Percentiles rank a stretch among this genome's conserved stretches.
These are phyloP conservation scores for Aureobasidium pullulans DNA, from an alignment of 2,329 filamentous ascomycete species.

Conservation along the genomic window DNA sequence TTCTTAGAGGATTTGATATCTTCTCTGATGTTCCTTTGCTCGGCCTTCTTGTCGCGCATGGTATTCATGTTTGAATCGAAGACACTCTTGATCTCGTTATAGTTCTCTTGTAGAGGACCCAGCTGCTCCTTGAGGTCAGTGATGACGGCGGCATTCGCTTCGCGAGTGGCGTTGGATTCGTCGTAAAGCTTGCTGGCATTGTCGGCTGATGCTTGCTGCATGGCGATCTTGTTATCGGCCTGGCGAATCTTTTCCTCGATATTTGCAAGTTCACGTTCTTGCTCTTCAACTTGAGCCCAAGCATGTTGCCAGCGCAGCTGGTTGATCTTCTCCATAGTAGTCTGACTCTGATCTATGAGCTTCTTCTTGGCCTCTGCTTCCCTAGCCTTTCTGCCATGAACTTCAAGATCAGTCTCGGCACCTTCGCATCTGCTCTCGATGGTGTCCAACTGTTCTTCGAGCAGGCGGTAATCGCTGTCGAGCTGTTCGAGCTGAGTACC, in stretches of 20 bases:
- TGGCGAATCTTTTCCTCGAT: slow-evolving; percentile 24
- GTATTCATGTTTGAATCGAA: slow-evolving; percentile 34
- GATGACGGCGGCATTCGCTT: slow-evolving; percentile 30
- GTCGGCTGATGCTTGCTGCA: slow-evolving; percentile 39
- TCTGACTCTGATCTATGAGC: slow-evolving; percentile 57
- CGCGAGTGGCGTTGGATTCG: slow-evolving; percentile 33
- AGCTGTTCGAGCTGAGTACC: slow-evolving; percentile 90
- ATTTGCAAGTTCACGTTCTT: slow-evolving; percentile 47
- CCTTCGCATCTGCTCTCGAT: slow-evolving; percentile 57
- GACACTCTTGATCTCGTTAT: slow-evolving; percentile 43
- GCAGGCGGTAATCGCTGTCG: slow-evolving; percentile 80
- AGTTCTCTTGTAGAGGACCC: slow-evolving; percentile 40
- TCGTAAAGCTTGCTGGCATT: slow-evolving; percentile 36
- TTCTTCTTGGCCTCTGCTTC: slow-evolving; percentile 59
- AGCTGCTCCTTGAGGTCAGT: slow-evolving; percentile 30
- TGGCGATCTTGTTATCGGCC: slow-evolving; percentile 42
- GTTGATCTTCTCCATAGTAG: slow-evolving; percentile 54
- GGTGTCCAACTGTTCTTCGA: slow-evolving; percentile 70
- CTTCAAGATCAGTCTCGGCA: slow-evolving; percentile 55
- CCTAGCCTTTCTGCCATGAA: slow-evolving; percentile 51
- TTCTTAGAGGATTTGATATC: slow-evolving; percentile 48
- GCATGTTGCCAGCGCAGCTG: slow-evolving; percentile 60
- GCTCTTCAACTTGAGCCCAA: slow-evolving; percentile 80
- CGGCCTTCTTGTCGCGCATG: slow-evolving; percentile 28
- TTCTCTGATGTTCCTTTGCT: slow-evolving; percentile 59